Evolutionary conservation across 352 stramenopile species (phyloP).

Genomic region (Pythium aphanidermatum): DNA sequence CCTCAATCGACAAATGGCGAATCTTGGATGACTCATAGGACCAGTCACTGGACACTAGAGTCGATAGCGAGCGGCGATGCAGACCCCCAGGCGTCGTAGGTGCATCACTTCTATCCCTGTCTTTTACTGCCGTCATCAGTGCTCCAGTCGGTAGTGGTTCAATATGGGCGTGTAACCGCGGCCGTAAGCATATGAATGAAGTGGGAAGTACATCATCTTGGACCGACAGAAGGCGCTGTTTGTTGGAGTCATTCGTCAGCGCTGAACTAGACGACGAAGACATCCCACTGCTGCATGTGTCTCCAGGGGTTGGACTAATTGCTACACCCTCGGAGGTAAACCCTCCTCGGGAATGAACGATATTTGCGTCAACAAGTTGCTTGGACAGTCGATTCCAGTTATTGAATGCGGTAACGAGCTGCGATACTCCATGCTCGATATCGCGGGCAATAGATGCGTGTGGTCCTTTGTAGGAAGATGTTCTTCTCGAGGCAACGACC

Average conservation of each 20-base stretch:
- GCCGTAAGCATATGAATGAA: constrained; percentile 4
- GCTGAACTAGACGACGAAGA: no score
- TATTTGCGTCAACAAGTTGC: constrained; percentile 17
- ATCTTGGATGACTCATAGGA: constrained; percentile 41
- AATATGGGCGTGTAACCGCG: constrained; percentile 21
- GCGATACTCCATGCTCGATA: constrained; percentile 8
- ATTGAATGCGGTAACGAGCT: constrained; percentile 17
- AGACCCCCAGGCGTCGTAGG: constrained; percentile 1
- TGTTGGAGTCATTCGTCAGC: no score
- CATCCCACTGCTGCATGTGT: no score
- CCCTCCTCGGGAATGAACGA: constrained; percentile 10
- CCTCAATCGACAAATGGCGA: constrained; percentile 25
- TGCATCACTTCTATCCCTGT: constrained; percentile 9
- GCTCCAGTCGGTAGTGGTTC: constrained; percentile 13
- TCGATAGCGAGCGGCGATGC: constrained; percentile 21
- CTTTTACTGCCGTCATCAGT: constrained; percentile 17
- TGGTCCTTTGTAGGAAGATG: constrained; percentile 15
- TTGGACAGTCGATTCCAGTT: constrained; percentile 17
- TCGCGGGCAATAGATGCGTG: constrained; percentile 11
- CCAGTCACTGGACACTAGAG: background rate
- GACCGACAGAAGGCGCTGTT: no score
- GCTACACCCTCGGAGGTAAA: background rate
- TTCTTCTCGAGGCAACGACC: constrained; percentile 9
- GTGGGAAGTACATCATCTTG: no score
- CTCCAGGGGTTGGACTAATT: no score